Evolutionary conservation across 306 rosid species (phyloP).

Genomic region (Rosa chinensis): DNA sequence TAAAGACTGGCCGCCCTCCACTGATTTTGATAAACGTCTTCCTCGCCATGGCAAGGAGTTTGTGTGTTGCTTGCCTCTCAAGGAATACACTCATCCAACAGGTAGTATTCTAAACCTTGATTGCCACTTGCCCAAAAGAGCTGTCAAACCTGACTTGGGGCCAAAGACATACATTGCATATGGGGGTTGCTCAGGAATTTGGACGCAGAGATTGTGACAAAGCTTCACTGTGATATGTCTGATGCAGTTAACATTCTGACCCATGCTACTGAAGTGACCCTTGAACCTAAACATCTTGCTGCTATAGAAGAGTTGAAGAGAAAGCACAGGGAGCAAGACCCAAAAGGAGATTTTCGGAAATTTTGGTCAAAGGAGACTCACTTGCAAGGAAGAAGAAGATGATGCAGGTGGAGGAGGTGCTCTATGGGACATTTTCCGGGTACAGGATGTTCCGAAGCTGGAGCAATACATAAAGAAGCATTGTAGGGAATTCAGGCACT

Average conservation of each 20-base stretch:
- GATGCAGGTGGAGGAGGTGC: conserved; percentile 42
- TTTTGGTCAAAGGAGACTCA: not conserved
- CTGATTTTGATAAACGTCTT: no score
- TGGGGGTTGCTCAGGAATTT: conserved; percentile 69
- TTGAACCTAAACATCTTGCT: not conserved
- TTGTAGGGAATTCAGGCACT: no score
- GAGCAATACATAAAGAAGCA: no score
- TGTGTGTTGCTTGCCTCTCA: no score
- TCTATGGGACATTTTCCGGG: no score
- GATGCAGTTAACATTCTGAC: conserved; percentile 64
- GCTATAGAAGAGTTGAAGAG: conserved; percentile 36
- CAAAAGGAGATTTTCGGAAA: conserved; percentile 40
- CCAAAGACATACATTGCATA: conserved; percentile 94
- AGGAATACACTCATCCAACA: conserved; percentile 43
- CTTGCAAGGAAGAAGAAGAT: conserved; percentile 18
- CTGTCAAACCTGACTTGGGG: conserved; percentile 80
- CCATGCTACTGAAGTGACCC: conserved; percentile 53
- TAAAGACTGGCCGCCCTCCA: conserved; percentile 48
- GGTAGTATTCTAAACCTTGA: conserved; percentile 52
- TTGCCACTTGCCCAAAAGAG: conserved; percentile 28
- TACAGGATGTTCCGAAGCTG: no score
- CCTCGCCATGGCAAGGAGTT: no score
- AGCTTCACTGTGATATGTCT: no score
- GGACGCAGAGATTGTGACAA: conserved; percentile 86
- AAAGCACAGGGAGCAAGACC: conserved; percentile 47